Evolutionary conservation across 768 basidiomycete genomes (phyloP).

Genomic region (Boletus rubropictus): DNA sequence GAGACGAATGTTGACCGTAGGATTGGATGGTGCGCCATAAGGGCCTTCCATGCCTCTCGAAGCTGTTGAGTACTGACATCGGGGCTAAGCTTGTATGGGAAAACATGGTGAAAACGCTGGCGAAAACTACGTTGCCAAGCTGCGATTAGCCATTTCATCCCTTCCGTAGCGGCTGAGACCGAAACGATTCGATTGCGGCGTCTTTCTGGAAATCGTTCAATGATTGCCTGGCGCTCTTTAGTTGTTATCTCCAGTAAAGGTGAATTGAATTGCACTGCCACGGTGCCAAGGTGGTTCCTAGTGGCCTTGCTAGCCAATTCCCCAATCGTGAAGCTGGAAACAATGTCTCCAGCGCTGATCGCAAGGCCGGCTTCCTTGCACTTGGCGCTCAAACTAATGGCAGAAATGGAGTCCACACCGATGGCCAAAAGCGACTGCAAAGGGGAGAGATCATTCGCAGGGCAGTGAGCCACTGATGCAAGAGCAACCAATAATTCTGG

Average conservation of each 20-base stretch:
- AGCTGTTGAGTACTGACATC: conserved; percentile 29
- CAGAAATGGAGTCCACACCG: conserved; percentile 47
- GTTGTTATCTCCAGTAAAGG: conserved; percentile 1
- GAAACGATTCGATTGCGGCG: conserved; percentile 11
- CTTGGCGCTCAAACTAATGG: conserved; percentile 40
- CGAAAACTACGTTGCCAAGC: conserved; percentile 41
- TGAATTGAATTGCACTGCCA: not conserved
- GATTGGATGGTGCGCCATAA: conserved; percentile 34
- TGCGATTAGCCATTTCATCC: conserved; percentile 36
- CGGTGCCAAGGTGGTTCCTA: not conserved
- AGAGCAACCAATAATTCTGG: conserved; percentile 6
- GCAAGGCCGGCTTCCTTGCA: conserved; percentile 34
- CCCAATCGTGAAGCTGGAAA: conserved; percentile 35
- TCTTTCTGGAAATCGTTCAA: conserved; percentile 12
- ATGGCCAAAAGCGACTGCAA: conserved; percentile 36
- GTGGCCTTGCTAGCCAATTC: conserved; percentile 17
- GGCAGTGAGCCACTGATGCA: conserved; percentile 22
- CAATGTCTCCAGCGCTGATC: conserved; percentile 35
- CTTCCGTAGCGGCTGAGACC: conserved; percentile 22
- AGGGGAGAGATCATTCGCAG: conserved; percentile 27
- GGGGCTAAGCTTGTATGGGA: conserved; percentile 34
- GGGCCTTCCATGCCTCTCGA: conserved; percentile 33
- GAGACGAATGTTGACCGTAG: conserved; percentile 40
- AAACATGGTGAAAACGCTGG: conserved; percentile 40
- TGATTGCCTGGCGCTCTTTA: conserved; percentile 12